phyloP scores from a whole-genome alignment of 208 protist genomes.

The Acanthamoeba castellanii region DNA sequence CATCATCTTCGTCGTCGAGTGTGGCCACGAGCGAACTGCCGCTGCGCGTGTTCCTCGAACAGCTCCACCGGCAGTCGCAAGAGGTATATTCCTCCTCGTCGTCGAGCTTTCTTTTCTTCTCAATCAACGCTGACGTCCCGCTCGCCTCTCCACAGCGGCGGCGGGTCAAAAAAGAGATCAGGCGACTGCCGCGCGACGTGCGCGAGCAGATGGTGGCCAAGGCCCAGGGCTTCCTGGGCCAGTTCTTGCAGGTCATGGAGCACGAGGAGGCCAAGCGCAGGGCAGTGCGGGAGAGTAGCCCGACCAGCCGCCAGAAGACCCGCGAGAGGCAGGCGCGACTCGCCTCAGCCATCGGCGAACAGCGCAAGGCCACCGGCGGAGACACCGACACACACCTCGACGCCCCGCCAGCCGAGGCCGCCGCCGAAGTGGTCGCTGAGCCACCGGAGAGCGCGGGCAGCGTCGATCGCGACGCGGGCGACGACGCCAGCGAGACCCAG shows the following conservation, averaged over 20 bases:
- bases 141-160: not conserved
- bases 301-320: no score
- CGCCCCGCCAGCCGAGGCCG: no score
- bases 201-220: not conserved
- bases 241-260: not conserved
- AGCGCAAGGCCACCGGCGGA: no score
- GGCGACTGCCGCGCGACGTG: not conserved
- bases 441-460: not conserved
- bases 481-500: not conserved
- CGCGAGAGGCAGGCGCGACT: no score
- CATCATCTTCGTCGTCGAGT: not conserved
- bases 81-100: not conserved
- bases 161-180: not conserved
- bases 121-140: not conserved
- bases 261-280: no score
- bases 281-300: no score
- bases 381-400: no score
- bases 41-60: slow-evolving; percentile 20
- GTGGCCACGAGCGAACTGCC: not conserved
- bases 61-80: not conserved
- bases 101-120: not conserved
- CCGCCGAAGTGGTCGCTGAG: not conserved
- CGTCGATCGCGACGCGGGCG: not conserved
- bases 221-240: not conserved
- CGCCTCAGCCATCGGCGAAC: no score